Conservation (phyloP, 495 filamentous ascomycete species). For the Filosporella fistucella region DNA sequence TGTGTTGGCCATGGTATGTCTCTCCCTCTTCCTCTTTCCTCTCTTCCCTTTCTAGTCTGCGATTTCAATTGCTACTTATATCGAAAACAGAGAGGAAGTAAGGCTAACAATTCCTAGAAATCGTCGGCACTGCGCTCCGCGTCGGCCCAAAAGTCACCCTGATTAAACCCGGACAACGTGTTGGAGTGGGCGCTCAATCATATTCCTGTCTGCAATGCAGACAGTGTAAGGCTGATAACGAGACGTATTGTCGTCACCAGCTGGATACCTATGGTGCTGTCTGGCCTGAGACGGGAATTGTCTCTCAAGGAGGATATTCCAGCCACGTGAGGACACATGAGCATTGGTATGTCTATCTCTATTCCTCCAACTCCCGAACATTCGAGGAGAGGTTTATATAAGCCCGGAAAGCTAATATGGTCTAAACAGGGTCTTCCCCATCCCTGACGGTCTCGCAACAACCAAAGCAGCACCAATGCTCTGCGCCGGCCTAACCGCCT, state of each 20-base stretch:
- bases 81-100: too few species aligned
- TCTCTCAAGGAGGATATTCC: constrained; percentile 51
- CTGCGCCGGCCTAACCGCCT: constrained; percentile 82
- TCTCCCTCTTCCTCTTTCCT: background rate
- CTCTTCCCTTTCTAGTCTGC: background rate
- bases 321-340: constrained; percentile 50
- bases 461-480: constrained; percentile 78
- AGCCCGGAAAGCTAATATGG: constrained; percentile 16
- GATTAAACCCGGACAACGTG: constrained; percentile 48
- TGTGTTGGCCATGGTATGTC: constrained; percentile 46
- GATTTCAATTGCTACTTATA: too few species aligned
- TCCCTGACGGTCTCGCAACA: constrained; percentile 67
- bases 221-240: constrained; percentile 55
- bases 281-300: constrained; percentile 48
- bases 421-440: constrained; percentile 60
- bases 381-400: background rate
- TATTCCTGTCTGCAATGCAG: constrained; percentile 50
- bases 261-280: constrained; percentile 52
- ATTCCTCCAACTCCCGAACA: background rate
- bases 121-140: constrained; percentile 34
- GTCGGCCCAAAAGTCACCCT: constrained; percentile 52
- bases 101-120: too few species aligned
- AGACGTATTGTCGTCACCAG: constrained; percentile 51
- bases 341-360: constrained; percentile 35
- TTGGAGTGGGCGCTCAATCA: constrained; percentile 54